Evolutionary conservation across 2,329 filamentous ascomycete species (phyloP).

Genomic region (Cercospora berteroae): DNA sequence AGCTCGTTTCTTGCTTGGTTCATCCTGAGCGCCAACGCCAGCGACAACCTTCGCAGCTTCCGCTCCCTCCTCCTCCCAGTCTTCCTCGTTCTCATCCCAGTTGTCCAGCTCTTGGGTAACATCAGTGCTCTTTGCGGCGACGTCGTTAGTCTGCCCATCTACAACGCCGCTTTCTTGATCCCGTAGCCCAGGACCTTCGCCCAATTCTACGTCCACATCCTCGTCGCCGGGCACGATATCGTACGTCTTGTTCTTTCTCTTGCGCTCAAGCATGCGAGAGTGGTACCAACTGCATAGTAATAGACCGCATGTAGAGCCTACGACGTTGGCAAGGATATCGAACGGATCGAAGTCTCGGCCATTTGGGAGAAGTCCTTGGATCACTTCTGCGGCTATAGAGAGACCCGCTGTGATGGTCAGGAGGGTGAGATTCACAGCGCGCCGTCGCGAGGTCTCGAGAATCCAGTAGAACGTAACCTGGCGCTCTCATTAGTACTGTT

Average conservation of each 20-base stretch:
- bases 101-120: slow-evolving; percentile 85
- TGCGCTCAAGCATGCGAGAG: slow-evolving; percentile 88
- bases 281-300: slow-evolving; percentile 87
- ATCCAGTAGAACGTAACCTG: slow-evolving; percentile 82
- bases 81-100: slow-evolving; percentile 83
- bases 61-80: slow-evolving; percentile 62
- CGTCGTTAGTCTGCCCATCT: slow-evolving; percentile 26
- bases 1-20: slow-evolving; percentile 43
- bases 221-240: slow-evolving; percentile 64
- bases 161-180: slow-evolving; percentile 37
- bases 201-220: slow-evolving; percentile 71
- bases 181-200: slow-evolving; percentile 50
- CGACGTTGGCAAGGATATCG: slow-evolving; percentile 83
- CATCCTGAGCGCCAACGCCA: slow-evolving; percentile 25
- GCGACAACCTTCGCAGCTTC: slow-evolving; percentile 30
- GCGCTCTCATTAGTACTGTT: not conserved
- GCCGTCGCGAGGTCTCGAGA: slow-evolving; percentile 82
- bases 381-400: slow-evolving; percentile 71
- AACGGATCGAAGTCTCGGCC: slow-evolving; percentile 66
- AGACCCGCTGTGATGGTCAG: slow-evolving; percentile 72
- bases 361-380: slow-evolving; percentile 69
- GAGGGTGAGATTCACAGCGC: slow-evolving; percentile 79
- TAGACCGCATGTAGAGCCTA: slow-evolving; percentile 71
- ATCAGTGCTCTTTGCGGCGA: slow-evolving; percentile 55
- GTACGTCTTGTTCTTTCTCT: slow-evolving; percentile 71